Base-by-base conservation (phyloP, 768 basidiomycete genomes). In the Serendipita sp. region DNA sequence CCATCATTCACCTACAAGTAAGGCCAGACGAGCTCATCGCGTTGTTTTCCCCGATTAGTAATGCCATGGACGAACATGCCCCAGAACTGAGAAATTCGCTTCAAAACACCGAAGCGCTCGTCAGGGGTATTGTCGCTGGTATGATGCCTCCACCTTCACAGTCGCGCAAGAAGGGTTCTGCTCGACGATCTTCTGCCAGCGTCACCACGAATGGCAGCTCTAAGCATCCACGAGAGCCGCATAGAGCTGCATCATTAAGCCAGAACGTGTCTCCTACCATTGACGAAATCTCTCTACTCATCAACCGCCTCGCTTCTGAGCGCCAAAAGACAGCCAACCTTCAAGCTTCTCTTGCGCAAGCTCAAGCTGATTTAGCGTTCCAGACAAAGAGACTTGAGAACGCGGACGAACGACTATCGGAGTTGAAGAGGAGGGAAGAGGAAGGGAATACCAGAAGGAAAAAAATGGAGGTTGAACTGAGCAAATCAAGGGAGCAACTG, bases 301-400 rank as follows among this genome's bases (percentile, higher is more conserved):
- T 60, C 55, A 33, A 31, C 36, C 55, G 55, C 16, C 55, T 60
- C 4, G 55, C 55, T n/a, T 27, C 29, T 4, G 55, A 60, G 34
- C 55, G 55, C 27, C 55, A 60, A 31, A 60, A 60, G 29, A 60
- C 55, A 34, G 55, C 55, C 55, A 60, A 60, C 18, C 55, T 60
- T 11, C 55, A 60, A 29, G 55, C 27, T 36, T 11, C 16, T 11
- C 27, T 60, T 10, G 36, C 55, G 10, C 55, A 37, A n/a, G 55
- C 55, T 37, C 27, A 60, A 10, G 55, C 55, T 11, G 55, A 60
- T 37, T n/a, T 37, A 4, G 29, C 27, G 8, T 60, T 33, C 33
- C 55, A 60, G n/a, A 10, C 18, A 8, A 27, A 36, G 34, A 23
- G 55, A 31, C 33, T 60, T 10, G 55, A 60, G 34, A 29, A 60